Conservation (phyloP, 2,329 filamentous ascomycete species). For the Trichoderma afroharzianum region DNA sequence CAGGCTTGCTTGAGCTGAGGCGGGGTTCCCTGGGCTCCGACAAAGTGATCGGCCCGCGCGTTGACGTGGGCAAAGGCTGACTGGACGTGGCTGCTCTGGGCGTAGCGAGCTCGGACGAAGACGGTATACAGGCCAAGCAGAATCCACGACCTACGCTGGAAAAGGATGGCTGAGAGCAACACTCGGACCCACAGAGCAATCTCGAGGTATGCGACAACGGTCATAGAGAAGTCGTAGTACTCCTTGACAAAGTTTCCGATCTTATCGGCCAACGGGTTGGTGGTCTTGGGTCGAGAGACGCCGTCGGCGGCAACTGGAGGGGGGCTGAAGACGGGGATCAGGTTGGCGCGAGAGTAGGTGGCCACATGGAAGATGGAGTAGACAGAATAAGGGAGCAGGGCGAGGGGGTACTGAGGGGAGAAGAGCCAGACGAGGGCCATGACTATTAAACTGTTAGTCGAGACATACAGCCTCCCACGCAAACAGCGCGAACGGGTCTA, state of each 20-base stretch:
- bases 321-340: slow-evolving; percentile 82
- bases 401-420: slow-evolving; percentile 81
- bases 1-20: slow-evolving; percentile 75
- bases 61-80: slow-evolving; percentile 68
- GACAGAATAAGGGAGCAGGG: slow-evolving; percentile 88
- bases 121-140: slow-evolving; percentile 79
- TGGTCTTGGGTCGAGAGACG: slow-evolving; percentile 45
- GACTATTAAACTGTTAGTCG: slow-evolving; percentile 47
- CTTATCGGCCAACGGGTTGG: slow-evolving; percentile 67
- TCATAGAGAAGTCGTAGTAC: slow-evolving; percentile 97
- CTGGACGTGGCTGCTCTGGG: slow-evolving; percentile 92
- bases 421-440: slow-evolving; percentile 97
- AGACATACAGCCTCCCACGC: not conserved
- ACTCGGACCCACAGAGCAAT: slow-evolving; percentile 83
- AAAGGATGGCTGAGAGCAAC: slow-evolving; percentile 74
- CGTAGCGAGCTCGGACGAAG: slow-evolving; percentile 86
- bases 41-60: slow-evolving; percentile 73
- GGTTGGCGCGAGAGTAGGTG: slow-evolving; percentile 89
- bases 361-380: slow-evolving; percentile 99
- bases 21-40: slow-evolving; percentile 83
- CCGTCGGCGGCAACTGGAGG: slow-evolving; percentile 54
- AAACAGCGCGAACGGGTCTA: not conserved
- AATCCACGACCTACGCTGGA: slow-evolving; percentile 89
- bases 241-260: slow-evolving; percentile 95
- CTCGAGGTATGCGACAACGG: slow-evolving; percentile 83